Evolutionary conservation across 2,329 filamentous ascomycete species (phyloP).

Genomic region (Nigrograna mackinnonii): DNA sequence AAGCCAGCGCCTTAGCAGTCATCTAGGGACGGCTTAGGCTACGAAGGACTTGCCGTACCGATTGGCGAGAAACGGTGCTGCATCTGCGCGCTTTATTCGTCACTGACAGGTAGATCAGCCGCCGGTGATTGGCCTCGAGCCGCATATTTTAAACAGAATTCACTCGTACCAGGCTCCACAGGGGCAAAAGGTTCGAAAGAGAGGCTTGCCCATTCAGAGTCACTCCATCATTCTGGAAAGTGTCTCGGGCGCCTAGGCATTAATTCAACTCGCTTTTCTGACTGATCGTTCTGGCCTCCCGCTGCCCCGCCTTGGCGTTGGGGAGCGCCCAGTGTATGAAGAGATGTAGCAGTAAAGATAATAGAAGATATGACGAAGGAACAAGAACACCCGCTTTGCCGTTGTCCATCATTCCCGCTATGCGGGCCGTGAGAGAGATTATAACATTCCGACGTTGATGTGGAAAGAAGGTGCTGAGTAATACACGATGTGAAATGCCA

Average conservation of each 20-base stretch:
- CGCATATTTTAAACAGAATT: slow-evolving; percentile 12
- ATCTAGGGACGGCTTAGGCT: slow-evolving; percentile 10
- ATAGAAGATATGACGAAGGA: slow-evolving; percentile 15
- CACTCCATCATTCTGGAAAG: slow-evolving; percentile 18
- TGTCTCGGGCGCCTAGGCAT: slow-evolving; percentile 28
- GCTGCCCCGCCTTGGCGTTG: slow-evolving; percentile 27
- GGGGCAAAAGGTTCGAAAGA: slow-evolving; percentile 21
- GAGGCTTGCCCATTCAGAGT: slow-evolving; percentile 23
- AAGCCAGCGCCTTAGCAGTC: slow-evolving; percentile 7
- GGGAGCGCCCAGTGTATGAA: slow-evolving; percentile 18
- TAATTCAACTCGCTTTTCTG: slow-evolving; percentile 40
- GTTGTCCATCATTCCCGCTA: too few species aligned
- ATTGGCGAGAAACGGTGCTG: slow-evolving; percentile 39
- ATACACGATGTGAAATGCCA: slow-evolving; percentile 36
- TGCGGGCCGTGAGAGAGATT: too few species aligned
- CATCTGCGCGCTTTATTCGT: slow-evolving; percentile 27
- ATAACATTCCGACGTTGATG: slow-evolving; percentile 18
- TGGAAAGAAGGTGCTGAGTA: slow-evolving; percentile 24
- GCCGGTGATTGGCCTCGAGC: slow-evolving; percentile 32
- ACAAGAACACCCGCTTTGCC: slow-evolving; percentile 10
- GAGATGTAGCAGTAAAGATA: slow-evolving; percentile 19
- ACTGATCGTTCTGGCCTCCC: slow-evolving; percentile 21
- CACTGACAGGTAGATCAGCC: slow-evolving; percentile 37
- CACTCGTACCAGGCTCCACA: slow-evolving; percentile 16
- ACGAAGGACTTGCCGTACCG: slow-evolving; percentile 14